Evolutionary conservation across 2,329 filamentous ascomycete species (phyloP), one percentile per base, ranked within the genome.

Genomic region (Huntiella savannae): DNA sequence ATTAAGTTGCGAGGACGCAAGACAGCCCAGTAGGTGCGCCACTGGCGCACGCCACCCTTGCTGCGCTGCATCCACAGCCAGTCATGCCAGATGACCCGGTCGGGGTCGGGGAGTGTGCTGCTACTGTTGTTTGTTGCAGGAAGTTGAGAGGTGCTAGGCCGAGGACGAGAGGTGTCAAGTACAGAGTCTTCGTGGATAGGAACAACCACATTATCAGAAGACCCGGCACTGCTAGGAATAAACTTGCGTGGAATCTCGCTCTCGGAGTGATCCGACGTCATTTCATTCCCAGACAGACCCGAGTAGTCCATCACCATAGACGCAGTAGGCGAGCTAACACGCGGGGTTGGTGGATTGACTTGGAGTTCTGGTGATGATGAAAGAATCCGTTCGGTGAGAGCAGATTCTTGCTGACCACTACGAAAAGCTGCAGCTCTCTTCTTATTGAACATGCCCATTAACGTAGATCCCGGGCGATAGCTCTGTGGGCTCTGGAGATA

Each of bases 21-120:
- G 0, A 96, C 91, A 10, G 81, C 82, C 91, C 91, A 96, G 49
- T 86, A 71, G 55, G 85, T 80, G 67, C 94, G 95, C 91, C 91
- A 98, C 56, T 93, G 82, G 40, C 82, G 77, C 46, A 98, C 69
- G 6, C 86, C 85, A 16, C 79, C 71, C 56, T 85, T 87, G 51
- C 79, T 82, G 55, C 83, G 85, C 48, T 95, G 72, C 51, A 85
- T 77, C 60, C 83, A 82, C 32, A 96, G 73, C 70, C 85, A 87
- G 44, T 88, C 87, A 58, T 96, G 86, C 72, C 83, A 94, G 39
- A 96, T 73, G n/a, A 96, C 80, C 19, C 87, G 79, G 59, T 94
- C 87, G 1, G 80, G 77, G 52, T 91, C 84, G 47, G 70, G 66
- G 46, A 79, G 70, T 36, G 67, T 54, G 49, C 64, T 59, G 35